Base-by-base conservation (phyloP, 2,329 filamentous ascomycete species). In the Pestalotiopsis sp. region DNA sequence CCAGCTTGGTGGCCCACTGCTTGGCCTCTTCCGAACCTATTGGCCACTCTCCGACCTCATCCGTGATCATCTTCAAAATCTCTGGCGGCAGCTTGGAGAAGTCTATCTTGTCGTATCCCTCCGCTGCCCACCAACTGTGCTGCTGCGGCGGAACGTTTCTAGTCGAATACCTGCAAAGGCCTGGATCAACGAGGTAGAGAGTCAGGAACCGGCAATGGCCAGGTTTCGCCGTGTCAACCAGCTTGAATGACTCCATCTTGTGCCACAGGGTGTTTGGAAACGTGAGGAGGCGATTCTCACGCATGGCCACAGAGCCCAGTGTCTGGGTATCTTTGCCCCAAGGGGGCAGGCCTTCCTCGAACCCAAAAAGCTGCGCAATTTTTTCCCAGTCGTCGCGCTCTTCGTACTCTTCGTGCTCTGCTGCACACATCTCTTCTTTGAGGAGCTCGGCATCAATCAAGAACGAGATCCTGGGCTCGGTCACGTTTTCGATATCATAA, bases 401-500 rank as follows among this genome's bases (percentile, higher is more conserved):
- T 1, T 72, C 65, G n/a, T 76, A 13, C 70, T 83, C 73, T n/a
- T 82, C 74, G 17, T 81, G 0, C 73, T 69, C n/a, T 85, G 85
- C 9, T 45, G 1, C 72, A 65, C 17, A 76, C 69, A 20, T 83
- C 79, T 52, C 69, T 13, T 70, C 83, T 73, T n/a, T 82, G 74
- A 14, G 81, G 31, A 36, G 0, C 73, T 69, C 17, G 85, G 85
- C 9, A 80, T 65, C 39, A 41, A n/a, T 38, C 9, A 9, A 84
- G 74, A 91, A 90, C 3, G 79, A 78, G 4, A 92, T 81, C 4
- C 73, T 74, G 61, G 82, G 83, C 1, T 85, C 81, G 0, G 85
- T 86, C 65, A 91, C 85, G 75, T 93, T 93, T 0, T 89, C 84
- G 61, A 76, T 80, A 69, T 90, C 86, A 72, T 88, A 88, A 76